Evolutionary conservation across 306 rosid genomes (phyloP).

Genomic region (Erythrophleum fordii): DNA sequence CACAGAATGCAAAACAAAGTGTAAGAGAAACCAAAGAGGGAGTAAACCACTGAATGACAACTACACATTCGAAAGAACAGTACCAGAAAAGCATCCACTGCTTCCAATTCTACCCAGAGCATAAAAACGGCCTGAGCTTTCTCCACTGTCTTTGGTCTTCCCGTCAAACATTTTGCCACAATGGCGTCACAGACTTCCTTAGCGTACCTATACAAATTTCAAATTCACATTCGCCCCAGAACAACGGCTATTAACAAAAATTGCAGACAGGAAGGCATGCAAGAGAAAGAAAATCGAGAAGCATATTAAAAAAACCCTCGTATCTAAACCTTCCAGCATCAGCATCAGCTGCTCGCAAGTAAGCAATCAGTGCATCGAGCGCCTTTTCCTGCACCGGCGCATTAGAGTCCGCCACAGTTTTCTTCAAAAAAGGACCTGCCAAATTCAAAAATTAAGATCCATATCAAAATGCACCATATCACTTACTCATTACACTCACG

Average conservation of each 20-base stretch:
- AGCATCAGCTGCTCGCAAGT: conserved; percentile 92
- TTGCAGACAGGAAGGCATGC: conserved; percentile 19
- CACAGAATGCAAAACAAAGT: neutral
- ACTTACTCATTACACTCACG: conserved; percentile 17
- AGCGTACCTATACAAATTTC: conserved; percentile 57
- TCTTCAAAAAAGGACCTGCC: conserved; percentile 74
- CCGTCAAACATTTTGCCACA: conserved; percentile 94
- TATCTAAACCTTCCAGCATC: conserved; percentile 80
- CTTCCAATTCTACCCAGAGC: conserved; percentile 99
- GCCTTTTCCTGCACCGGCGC: conserved; percentile 99
- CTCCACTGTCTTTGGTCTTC: conserved; percentile 98
- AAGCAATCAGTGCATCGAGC: conserved; percentile 91
- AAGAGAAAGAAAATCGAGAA: neutral
- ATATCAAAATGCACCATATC: conserved; percentile 39
- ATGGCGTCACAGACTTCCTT: conserved; percentile 92
- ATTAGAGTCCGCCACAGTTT: conserved; percentile 93
- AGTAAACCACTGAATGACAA: conserved; percentile 26
- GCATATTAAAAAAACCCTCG: neutral
- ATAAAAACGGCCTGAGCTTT: conserved; percentile 92
- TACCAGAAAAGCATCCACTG: conserved; percentile 95
- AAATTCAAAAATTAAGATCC: conserved; percentile 47
- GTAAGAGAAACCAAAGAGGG: neutral
- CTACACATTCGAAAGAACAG: conserved; percentile 23
- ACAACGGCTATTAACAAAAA: conserved; percentile 14
- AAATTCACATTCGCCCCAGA: conserved; percentile 30